Evolutionary conservation across 1,284 basidiomycete species (phyloP).

Genomic region (Malassezia sympodialis): DNA sequence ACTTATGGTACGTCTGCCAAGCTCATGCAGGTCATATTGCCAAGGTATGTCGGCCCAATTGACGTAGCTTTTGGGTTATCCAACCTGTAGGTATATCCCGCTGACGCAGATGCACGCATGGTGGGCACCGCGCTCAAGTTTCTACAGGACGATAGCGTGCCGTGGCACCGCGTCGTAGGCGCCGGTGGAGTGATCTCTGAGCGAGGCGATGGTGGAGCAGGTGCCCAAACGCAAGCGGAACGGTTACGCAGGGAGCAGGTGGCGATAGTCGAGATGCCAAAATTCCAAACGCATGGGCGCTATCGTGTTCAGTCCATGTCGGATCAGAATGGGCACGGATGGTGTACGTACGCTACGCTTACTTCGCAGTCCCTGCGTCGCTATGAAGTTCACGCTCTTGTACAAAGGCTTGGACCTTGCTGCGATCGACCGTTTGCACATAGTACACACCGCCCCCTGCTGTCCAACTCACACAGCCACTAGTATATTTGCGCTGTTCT

Average conservation of each 20-base stretch:
- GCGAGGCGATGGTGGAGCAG: constrained; percentile 41
- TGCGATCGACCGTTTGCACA: constrained; percentile 34
- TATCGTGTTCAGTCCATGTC: constrained; percentile 11
- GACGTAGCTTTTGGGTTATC: constrained; percentile 28
- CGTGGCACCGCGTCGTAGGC: constrained; percentile 40
- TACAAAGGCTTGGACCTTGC: constrained; percentile 9
- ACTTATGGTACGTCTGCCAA: constrained; percentile 26
- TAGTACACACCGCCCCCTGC: constrained; percentile 43
- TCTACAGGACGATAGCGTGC: constrained; percentile 28
- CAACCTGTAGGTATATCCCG: constrained; percentile 15
- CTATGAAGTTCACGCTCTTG: not conserved
- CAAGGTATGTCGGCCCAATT: constrained; percentile 10
- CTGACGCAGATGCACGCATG: constrained; percentile 28
- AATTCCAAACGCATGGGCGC: not conserved
- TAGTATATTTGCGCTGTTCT: constrained; percentile 28
- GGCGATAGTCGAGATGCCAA: constrained; percentile 20
- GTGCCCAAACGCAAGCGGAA: constrained; percentile 33
- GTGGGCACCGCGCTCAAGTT: constrained; percentile 41
- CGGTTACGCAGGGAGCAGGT: constrained; percentile 29
- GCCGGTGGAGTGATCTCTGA: constrained; percentile 38
- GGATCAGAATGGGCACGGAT: not conserved
- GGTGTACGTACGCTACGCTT: constrained; percentile 10
- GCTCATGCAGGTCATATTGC: constrained; percentile 32
- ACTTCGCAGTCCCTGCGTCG: constrained; percentile 1
- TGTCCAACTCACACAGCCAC: constrained; percentile 42